Evolutionary conservation across 2,329 filamentous ascomycete species (phyloP).

Genomic region (Aschersonia sp.): DNA sequence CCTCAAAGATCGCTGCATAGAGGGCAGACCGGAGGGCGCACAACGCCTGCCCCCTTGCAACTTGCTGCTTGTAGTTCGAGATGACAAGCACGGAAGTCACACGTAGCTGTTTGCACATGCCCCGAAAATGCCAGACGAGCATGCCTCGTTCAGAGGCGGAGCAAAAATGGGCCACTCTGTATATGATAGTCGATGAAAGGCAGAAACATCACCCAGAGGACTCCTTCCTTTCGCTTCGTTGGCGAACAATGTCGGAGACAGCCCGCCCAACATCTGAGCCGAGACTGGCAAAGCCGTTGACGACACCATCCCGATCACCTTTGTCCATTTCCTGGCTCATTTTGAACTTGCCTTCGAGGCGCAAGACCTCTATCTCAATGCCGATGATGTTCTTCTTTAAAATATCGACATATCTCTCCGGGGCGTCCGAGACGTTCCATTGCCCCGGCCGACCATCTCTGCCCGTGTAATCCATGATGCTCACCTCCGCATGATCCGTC

Average conservation of each 20-base stretch:
- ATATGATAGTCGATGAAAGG: too few species aligned
- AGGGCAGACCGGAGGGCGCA: too few species aligned
- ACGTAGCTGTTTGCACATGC: too few species aligned
- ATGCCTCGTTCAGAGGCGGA: too few species aligned
- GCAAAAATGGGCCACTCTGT: too few species aligned
- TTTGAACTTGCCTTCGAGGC: conserved; percentile 48
- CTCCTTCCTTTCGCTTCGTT: conserved; percentile 13
- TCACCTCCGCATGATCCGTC: conserved; percentile 31
- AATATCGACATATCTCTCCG: conserved; percentile 34
- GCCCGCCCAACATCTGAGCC: conserved; percentile 14
- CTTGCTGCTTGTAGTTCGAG: too few species aligned
- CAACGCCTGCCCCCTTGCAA: too few species aligned
- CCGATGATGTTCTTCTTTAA: conserved; percentile 45
- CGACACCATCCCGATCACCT: conserved; percentile 40
- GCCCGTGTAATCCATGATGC: conserved; percentile 40
- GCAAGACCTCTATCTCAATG: conserved; percentile 40
- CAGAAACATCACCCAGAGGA: conserved; percentile 1
- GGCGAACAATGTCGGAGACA: conserved; percentile 18
- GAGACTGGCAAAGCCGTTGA: conserved; percentile 35
- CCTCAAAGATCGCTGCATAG: too few species aligned
- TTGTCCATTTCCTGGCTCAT: conserved; percentile 46
- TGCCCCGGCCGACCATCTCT: conserved; percentile 12
- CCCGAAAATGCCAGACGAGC: too few species aligned
- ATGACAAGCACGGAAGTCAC: too few species aligned
- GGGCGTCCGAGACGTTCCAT: conserved; percentile 46